A percentile compares a stretch with the other conserved stretches of the same genome.
These are phyloP conservation scores for Clavariopsis aquatica DNA, from an alignment of 495 filamentous ascomycete species.

Conservation along the genomic window DNA sequence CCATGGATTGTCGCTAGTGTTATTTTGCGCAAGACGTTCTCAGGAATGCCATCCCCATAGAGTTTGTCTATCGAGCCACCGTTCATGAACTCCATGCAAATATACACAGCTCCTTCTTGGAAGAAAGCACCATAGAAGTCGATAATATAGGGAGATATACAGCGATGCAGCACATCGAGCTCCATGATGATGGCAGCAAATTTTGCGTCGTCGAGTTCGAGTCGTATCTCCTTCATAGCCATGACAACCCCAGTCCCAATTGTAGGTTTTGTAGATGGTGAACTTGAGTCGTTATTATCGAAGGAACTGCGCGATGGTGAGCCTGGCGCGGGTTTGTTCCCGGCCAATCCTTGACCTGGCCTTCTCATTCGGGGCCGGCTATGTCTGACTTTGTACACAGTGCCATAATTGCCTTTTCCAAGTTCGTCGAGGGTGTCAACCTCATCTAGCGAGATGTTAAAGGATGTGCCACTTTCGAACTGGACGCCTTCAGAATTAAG, in stretches of 20 bases:
- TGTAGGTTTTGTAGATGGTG: conserved; percentile 27
- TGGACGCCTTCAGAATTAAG: conserved; percentile 86
- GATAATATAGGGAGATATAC: conserved; percentile 91
- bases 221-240: conserved; percentile 99
- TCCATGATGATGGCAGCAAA: conserved; percentile 99
- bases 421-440: conserved; percentile 93
- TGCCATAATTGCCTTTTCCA: conserved; percentile 98
- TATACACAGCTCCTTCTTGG: conserved; percentile 98
- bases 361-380: conserved; percentile 74
- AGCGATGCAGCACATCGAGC: conserved; percentile 92
- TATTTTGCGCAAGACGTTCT: conserved; percentile 85
- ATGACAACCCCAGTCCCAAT: conserved; percentile 69
- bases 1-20: conserved; percentile 89
- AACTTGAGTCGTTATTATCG: conserved; percentile 28
- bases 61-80: conserved; percentile 98
- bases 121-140: conserved; percentile 99
- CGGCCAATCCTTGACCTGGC: conserved; percentile 73
- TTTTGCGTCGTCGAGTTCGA: conserved; percentile 94
- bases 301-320: conserved; percentile 32
- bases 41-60: conserved; percentile 90
- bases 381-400: conserved; percentile 94
- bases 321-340: conserved; percentile 51
- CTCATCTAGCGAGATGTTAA: conserved; percentile 94
- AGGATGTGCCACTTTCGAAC: conserved; percentile 84
- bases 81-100: conserved; percentile 99